Conservation (phyloP, 805 yeast genomes). For the Candida yuanshanica region DNA sequence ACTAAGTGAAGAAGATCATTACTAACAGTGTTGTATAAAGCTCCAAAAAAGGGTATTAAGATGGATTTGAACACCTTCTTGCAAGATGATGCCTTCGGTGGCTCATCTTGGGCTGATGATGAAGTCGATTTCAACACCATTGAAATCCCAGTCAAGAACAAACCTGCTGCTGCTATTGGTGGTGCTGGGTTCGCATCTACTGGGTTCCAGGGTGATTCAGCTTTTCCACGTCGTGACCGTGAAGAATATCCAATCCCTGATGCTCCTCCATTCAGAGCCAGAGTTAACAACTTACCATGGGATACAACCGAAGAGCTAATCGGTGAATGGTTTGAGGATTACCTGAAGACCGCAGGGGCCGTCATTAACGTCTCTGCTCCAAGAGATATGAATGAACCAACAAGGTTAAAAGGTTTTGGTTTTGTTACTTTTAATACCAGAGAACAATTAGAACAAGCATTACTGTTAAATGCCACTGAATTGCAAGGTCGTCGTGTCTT, state of each 20-base stretch:
- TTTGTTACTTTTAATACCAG: slow-evolving; percentile 77
- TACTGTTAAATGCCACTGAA: slow-evolving; percentile 63
- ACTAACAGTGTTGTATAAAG: slow-evolving; percentile 27
- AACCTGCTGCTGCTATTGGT: slow-evolving; percentile 26
- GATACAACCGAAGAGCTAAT: slow-evolving; percentile 64
- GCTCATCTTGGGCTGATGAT: slow-evolving; percentile 81
- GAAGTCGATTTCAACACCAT: slow-evolving; percentile 69
- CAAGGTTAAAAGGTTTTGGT: slow-evolving; percentile 80
- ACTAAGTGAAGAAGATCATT: background rate
- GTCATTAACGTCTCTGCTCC: slow-evolving; percentile 69
- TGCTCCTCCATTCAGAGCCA: slow-evolving; percentile 87
- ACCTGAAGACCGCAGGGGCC: slow-evolving; percentile 43
- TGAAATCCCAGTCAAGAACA: slow-evolving; percentile 40
- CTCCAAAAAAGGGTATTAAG: slow-evolving; percentile 59
- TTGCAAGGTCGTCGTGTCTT: slow-evolving; percentile 68
- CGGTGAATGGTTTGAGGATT: slow-evolving; percentile 54
- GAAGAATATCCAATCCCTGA: slow-evolving; percentile 84
- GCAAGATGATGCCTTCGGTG: slow-evolving; percentile 67
- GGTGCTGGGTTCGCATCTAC: too few species aligned
- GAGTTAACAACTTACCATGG: slow-evolving; percentile 81
- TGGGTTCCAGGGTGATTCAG: slow-evolving; percentile 31
- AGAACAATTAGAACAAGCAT: slow-evolving; percentile 69
- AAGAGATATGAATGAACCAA: slow-evolving; percentile 50
- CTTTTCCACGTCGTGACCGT: slow-evolving; percentile 42
- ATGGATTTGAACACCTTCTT: slow-evolving; percentile 87